Evolutionary conservation across 176 grass and related monocot species (phyloP).

Genomic region (Puccinellia tenuiflora): DNA sequence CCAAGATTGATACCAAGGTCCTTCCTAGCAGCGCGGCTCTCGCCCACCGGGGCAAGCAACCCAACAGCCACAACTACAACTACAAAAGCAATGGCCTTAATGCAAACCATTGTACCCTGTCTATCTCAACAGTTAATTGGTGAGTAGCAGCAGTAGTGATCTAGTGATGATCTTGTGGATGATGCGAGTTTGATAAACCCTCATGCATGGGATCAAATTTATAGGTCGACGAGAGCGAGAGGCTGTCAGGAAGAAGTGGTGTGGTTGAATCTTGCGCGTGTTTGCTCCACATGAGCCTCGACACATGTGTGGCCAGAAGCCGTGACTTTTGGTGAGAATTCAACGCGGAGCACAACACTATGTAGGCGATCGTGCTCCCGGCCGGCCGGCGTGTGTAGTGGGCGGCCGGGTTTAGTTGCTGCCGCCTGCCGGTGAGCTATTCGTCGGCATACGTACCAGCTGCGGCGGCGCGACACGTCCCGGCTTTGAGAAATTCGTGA

Average conservation of each 20-base stretch:
- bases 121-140: neutral
- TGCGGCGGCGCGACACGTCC: conserved; percentile 21
- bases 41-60: conserved; percentile 11
- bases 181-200: neutral
- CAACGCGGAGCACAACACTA: neutral
- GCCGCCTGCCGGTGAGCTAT: neutral
- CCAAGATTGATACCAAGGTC: conserved; percentile 59
- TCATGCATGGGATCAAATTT: conserved; percentile 10
- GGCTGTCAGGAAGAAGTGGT: neutral
- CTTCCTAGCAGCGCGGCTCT: conserved; percentile 44
- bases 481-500: neutral
- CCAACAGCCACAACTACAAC: neutral
- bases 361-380: neutral
- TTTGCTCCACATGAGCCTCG: neutral
- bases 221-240: conserved; percentile 4
- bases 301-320: neutral
- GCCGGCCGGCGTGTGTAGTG: conserved; percentile 11
- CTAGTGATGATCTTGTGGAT: neutral
- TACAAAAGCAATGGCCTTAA: conserved; percentile 19
- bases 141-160: neutral
- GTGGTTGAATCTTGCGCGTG: conserved; percentile 7
- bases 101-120: conserved; percentile 21
- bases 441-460: neutral
- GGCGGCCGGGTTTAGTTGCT: neutral
- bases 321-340: conserved; percentile 21